A percentile compares a stretch with the other conserved stretches of the same genome.
phyloP scores from a whole-genome alignment of 1,284 basidiomycete species.

The Golubevia pallescens region DNA sequence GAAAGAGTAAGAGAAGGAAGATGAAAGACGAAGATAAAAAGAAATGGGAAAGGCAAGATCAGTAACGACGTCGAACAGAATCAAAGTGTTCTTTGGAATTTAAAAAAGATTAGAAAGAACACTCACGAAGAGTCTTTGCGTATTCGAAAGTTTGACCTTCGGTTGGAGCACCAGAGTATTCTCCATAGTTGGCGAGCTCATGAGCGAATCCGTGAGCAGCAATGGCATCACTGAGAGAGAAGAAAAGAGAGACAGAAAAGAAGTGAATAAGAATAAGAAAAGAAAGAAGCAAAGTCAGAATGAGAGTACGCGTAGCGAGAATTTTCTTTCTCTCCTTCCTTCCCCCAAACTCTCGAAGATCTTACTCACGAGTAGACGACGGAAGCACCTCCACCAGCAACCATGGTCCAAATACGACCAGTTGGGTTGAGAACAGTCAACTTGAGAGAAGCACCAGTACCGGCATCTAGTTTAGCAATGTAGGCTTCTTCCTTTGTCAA shows the following conservation, averaged over 20 bases:
- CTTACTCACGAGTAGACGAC: conserved; percentile 74
- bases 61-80: no score
- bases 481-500: conserved; percentile 98
- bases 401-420: conserved; percentile 99
- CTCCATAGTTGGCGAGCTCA: conserved; percentile 99
- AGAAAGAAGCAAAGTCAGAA: not conserved
- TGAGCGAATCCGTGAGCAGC: conserved; percentile 94
- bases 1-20: conserved; percentile 3
- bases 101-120: not conserved
- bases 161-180: conserved; percentile 98
- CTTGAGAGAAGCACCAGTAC: conserved; percentile 97
- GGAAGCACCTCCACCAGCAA: conserved; percentile 80
- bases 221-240: conserved; percentile 81
- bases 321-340: no score
- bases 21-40: not conserved
- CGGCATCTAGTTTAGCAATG: conserved; percentile 96
- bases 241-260: not conserved
- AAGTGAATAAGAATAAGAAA: not conserved
- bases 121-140: conserved; percentile 91
- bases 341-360: no score
- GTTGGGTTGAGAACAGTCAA: conserved; percentile 93
- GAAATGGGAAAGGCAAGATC: not conserved
- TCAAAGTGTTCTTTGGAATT: no score
- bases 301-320: no score
- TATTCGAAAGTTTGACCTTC: conserved; percentile 99